Evolutionary conservation across 805 yeast species (phyloP), one percentile per base, ranked within the genome.

Genomic region (Cyberlindnera mrakii): DNA sequence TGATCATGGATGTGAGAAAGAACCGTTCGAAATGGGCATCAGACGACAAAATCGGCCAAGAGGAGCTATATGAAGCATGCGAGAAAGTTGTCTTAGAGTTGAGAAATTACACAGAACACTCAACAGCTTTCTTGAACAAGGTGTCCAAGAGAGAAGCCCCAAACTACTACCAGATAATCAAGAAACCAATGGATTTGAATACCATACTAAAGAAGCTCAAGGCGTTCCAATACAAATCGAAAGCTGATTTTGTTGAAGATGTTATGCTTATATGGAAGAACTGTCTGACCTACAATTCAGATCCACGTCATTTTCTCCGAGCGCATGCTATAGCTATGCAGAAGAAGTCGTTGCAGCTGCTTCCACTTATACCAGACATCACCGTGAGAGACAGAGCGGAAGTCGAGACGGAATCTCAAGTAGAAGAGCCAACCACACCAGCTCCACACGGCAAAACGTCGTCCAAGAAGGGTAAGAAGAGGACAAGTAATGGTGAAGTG

Each of bases 111-210:
- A 91, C 99, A 0, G 97, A 93, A 57, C 98, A 93, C 64, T 89
- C 97, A 0, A 89, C 97, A 1, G 96, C 98, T 0, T 93, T 93
- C 58, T 70, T 93, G 51, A 93, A 90, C 65, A 86, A 87, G 58
- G 99, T 93, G n/a, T 87, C 93, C 45, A 93, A 93, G 60, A 75
- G 99, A 43, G 99, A 93, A 57, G 99, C 99, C 0, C 99, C 99
- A 7, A 93, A 93, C 59, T 93, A 93, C 64, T 88, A 88, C 51
- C 82, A 83, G 44, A 74, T 93, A 34, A 91, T 93, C 55, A 90
- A 88, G 54, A 78, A 77, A 45, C 98, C 99, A 18, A 93, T 93
- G 99, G 99, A 93, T 59, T 70, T 93, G 52, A 90, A 89, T 57
- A 91, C 97, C 0, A 96, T 95, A 13, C 72, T 88, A 80, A 90